These are phyloP conservation scores for Neocucurbitaria cava DNA, from an alignment of 2,329 filamentous ascomycete species.

Conservation along the genomic window DNA sequence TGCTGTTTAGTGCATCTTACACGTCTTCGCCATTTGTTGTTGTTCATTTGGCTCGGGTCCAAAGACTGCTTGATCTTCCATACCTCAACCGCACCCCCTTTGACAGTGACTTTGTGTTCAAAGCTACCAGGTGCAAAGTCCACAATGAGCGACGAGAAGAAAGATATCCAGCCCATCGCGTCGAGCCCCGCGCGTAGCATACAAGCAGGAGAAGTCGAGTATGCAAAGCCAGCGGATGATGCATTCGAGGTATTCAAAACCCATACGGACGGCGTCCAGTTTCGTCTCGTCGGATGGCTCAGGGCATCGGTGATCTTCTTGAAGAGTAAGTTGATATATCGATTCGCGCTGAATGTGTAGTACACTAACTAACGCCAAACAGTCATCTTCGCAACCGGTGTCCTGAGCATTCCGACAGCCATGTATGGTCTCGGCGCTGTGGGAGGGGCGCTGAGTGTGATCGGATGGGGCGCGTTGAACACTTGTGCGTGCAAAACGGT, in stretches of 20 bases:
- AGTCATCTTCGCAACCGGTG: constrained; percentile 57
- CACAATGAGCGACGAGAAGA: constrained; percentile 25
- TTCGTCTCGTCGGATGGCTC: constrained; percentile 60
- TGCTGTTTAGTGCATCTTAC: neutral
- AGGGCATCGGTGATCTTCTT: constrained; percentile 60
- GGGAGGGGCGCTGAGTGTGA: constrained; percentile 53
- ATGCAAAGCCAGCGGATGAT: constrained; percentile 32
- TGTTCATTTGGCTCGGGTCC: neutral
- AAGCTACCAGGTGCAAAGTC: too few species aligned
- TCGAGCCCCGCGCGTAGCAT: constrained; percentile 2
- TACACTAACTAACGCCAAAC: neutral
- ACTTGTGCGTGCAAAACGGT: constrained; percentile 39
- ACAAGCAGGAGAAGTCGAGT: constrained; percentile 18
- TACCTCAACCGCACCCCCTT: neutral
- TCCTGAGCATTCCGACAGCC: constrained; percentile 54
- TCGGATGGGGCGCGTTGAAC: constrained; percentile 56
- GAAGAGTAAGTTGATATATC: constrained; percentile 44
- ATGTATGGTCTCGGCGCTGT: constrained; percentile 56
- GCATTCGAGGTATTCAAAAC: constrained; percentile 58
- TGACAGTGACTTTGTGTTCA: too few species aligned
- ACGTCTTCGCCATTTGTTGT: neutral
- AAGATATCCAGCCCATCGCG: constrained; percentile 14
- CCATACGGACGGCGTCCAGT: constrained; percentile 56
- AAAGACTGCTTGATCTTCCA: neutral
- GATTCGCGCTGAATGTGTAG: neutral